phyloP scores from a whole-genome alignment of 228 moss, liverwort and hornwort genomes.

The Sphagnum magellanicum region DNA sequence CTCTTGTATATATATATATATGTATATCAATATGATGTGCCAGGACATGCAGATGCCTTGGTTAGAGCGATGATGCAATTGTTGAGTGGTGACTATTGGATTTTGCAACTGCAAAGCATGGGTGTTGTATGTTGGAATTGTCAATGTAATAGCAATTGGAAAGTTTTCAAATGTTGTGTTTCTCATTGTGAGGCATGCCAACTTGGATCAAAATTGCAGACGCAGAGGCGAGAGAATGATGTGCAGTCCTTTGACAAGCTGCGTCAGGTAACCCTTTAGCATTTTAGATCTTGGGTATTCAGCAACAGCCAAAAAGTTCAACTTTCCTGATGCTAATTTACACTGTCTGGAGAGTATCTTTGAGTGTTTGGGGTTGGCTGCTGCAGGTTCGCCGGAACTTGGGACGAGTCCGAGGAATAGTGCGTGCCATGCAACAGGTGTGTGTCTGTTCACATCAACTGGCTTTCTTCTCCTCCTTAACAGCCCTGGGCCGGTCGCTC shows the following conservation, averaged over 20 bases:
- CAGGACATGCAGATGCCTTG: no score
- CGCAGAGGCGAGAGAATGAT: slow-evolving; percentile 99
- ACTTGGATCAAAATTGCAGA: slow-evolving; percentile 32
- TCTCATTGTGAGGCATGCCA: no score
- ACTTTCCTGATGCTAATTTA: neutral
- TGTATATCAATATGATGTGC: no score
- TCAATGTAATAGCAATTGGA: no score
- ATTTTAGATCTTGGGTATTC: neutral
- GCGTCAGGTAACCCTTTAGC: slow-evolving; percentile 52
- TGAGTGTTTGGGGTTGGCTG: neutral
- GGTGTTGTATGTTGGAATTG: no score
- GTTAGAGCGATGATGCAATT: no score
- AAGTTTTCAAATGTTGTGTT: no score
- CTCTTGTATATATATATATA: neutral
- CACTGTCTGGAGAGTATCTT: neutral
- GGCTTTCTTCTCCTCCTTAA: neutral
- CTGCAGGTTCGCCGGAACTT: slow-evolving; percentile 77
- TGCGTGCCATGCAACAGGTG: slow-evolving; percentile 81
- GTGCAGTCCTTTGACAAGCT: slow-evolving; percentile 92
- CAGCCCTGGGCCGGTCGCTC: no score
- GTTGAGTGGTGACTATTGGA: no score
- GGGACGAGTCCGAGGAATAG: slow-evolving; percentile 63
- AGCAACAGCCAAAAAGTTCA: no score
- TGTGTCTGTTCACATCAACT: slow-evolving; percentile 7
- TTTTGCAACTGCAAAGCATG: no score